Evolutionary conservation across 768 basidiomycete species (phyloP).

Genomic region (Boletus subcaerulescens): DNA sequence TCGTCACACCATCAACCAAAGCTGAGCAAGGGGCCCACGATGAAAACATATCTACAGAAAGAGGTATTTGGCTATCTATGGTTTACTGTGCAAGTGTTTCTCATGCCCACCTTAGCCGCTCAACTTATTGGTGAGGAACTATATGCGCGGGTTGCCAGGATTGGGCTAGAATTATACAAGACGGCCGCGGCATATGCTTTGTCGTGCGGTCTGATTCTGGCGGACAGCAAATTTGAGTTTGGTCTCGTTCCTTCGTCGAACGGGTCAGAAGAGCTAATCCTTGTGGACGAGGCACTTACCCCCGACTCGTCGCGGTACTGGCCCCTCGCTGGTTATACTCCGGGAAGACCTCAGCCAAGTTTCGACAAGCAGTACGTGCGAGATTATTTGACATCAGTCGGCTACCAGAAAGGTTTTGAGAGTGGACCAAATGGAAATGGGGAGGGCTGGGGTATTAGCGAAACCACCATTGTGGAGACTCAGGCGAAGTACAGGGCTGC

Average conservation of each 20-base stretch:
- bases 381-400: constrained; percentile 77
- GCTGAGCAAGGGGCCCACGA: constrained; percentile 93
- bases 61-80: constrained; percentile 43
- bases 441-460: constrained; percentile 76
- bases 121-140: constrained; percentile 64
- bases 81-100: neutral
- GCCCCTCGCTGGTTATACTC: constrained; percentile 71
- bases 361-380: constrained; percentile 97
- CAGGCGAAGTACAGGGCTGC: constrained; percentile 78
- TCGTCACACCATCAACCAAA: constrained; percentile 97
- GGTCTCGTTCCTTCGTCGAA: constrained; percentile 59
- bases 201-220: constrained; percentile 83
- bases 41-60: constrained; percentile 88
- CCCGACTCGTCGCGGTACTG: constrained; percentile 98
- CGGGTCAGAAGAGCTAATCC: constrained; percentile 55
- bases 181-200: constrained; percentile 73
- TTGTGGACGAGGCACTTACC: constrained; percentile 96
- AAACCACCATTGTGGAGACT: constrained; percentile 75
- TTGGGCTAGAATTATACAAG: constrained; percentile 64
- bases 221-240: constrained; percentile 99
- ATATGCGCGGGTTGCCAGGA: constrained; percentile 55
- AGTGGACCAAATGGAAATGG: constrained; percentile 63
- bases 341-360: constrained; percentile 78
- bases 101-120: constrained; percentile 44
- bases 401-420: constrained; percentile 80